phyloP scores from a whole-genome alignment of 108 stramenopile species.

The Asterionellopsis glacialis region DNA sequence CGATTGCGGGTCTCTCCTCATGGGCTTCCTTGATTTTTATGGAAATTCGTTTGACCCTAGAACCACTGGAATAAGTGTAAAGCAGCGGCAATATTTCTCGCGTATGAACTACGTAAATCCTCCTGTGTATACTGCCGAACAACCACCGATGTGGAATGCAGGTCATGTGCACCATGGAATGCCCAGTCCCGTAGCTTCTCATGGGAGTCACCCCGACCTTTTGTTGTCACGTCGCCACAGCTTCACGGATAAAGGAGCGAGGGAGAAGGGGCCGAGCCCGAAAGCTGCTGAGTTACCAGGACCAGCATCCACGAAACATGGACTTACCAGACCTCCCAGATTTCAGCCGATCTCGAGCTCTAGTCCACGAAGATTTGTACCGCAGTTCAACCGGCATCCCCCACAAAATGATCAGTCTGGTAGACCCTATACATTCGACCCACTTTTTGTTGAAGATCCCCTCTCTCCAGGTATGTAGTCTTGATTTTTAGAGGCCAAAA shows the following conservation, averaged over 20 bases:
- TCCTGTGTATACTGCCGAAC: constrained; percentile 6
- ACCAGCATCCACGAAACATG: neutral
- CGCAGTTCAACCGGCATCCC: constrained; percentile 5
- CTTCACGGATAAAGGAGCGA: neutral
- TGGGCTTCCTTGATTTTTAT: constrained; percentile 93
- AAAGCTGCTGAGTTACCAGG: neutral
- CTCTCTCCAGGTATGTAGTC: constrained; percentile 30
- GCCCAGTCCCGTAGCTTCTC: neutral
- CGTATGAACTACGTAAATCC: constrained; percentile 42
- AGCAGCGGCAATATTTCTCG: constrained; percentile 63
- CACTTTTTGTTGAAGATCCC: constrained; percentile 92
- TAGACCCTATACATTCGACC: constrained; percentile 80
- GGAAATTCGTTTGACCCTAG: constrained; percentile 91
- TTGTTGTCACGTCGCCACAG: neutral
- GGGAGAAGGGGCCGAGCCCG: neutral
- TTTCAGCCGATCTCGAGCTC: constrained; percentile 14
- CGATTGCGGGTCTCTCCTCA: constrained; percentile 87
- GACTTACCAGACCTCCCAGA: constrained; percentile 12
- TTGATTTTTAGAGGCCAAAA: too few species aligned
- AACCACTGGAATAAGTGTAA: constrained; percentile 77
- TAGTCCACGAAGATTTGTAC: constrained; percentile 18
- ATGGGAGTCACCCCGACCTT: neutral
- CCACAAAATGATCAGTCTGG: constrained; percentile 23
- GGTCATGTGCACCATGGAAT: neutral
- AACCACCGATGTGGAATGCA: constrained; percentile 1